Evolutionary conservation across 164 flowering plant genomes (phyloP).

Genomic region (Magnolia officinalis): DNA sequence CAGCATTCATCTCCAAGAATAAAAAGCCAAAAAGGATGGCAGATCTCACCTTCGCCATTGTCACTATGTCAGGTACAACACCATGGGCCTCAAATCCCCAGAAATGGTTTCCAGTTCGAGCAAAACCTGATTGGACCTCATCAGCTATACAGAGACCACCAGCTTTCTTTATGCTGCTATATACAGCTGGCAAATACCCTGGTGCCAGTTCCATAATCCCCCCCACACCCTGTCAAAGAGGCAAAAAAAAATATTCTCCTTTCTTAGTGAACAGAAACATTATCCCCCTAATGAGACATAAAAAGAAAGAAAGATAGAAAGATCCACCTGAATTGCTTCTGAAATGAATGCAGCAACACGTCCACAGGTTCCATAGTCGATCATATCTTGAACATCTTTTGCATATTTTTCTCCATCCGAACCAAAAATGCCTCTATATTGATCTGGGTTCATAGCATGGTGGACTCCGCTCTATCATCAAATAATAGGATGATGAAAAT

Average conservation of each 20-base stretch:
- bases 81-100: conserved; percentile 95
- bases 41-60: conserved; percentile 83
- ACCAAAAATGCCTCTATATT: conserved; percentile 82
- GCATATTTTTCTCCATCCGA: conserved; percentile 87
- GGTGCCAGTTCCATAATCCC: conserved; percentile 87
- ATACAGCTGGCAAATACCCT: conserved; percentile 78
- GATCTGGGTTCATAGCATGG: conserved; percentile 91
- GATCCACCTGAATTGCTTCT: conserved; percentile 84
- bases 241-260: neutral
- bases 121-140: conserved; percentile 92
- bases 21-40: neutral
- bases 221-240: conserved; percentile 73
- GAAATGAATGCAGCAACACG: conserved; percentile 73
- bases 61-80: conserved; percentile 93
- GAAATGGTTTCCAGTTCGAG: conserved; percentile 83
- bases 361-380: conserved; percentile 81
- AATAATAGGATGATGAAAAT: neutral
- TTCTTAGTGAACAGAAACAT: neutral
- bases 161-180: conserved; percentile 59
- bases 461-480: conserved; percentile 71
- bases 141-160: conserved; percentile 93
- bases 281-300: neutral
- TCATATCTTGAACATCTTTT: conserved; percentile 72
- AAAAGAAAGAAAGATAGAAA: neutral
- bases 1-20: too few relatives aligned